Conservation (phyloP, 1,284 basidiomycete genomes). For the Thelephora terrestris region DNA sequence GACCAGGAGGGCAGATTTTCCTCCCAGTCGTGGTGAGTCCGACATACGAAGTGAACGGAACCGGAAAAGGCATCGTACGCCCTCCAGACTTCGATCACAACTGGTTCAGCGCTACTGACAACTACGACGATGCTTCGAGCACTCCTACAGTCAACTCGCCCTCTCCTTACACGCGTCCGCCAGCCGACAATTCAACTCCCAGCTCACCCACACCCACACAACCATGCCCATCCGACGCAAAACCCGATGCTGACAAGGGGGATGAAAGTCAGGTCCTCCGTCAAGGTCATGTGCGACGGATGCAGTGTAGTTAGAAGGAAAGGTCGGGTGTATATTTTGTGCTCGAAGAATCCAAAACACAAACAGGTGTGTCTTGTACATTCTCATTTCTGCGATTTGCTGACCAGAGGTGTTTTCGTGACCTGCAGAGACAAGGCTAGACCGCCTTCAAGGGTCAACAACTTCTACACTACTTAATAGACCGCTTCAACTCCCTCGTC, state of each 20-base stretch:
- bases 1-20: slow-evolving; percentile 33
- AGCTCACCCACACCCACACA: slow-evolving; percentile 25
- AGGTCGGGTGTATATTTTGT: slow-evolving; percentile 89
- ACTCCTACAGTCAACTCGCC: slow-evolving; percentile 48
- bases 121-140: slow-evolving; percentile 48
- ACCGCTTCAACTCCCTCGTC: slow-evolving; percentile 31
- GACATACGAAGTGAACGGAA: no score
- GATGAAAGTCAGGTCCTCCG: slow-evolving; percentile 94
- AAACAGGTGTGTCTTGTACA: slow-evolving; percentile 70
- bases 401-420: slow-evolving; percentile 6
- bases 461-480: neutral
- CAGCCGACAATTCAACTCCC: slow-evolving; percentile 20
- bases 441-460: neutral
- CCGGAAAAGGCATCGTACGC: neutral
- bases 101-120: neutral
- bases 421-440: slow-evolving; percentile 52
- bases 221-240: slow-evolving; percentile 15
- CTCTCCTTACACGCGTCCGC: slow-evolving; percentile 46
- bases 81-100: neutral
- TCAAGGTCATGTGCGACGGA: slow-evolving; percentile 89
- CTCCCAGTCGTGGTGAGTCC: slow-evolving; percentile 16
- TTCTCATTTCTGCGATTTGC: neutral
- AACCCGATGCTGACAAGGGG: slow-evolving; percentile 46
- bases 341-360: slow-evolving; percentile 92
- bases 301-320: slow-evolving; percentile 83